Conservation (phyloP, 2,329 filamentous ascomycete species). For the Aspergillus tubingensis region DNA sequence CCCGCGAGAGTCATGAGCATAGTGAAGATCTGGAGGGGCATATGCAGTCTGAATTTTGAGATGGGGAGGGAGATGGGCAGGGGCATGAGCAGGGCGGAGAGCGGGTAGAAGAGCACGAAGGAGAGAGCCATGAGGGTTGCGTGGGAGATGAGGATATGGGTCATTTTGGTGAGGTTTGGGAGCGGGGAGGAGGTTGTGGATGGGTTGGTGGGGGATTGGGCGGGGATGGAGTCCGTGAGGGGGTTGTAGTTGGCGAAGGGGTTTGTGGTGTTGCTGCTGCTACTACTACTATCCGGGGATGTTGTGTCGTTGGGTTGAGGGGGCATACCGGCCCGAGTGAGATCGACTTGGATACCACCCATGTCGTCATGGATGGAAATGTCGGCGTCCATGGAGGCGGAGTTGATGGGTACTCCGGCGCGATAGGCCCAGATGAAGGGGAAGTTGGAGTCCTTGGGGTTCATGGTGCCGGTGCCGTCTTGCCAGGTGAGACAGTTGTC, state of each 20-base stretch:
- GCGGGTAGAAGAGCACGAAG: constrained; percentile 29
- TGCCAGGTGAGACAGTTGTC: constrained; percentile 32
- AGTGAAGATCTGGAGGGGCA: constrained; percentile 47
- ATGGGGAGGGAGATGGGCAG: constrained; percentile 13
- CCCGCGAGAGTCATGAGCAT: constrained; percentile 52
- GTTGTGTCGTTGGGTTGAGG: not conserved
- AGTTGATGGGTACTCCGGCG: constrained; percentile 24
- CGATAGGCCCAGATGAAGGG: constrained; percentile 35
- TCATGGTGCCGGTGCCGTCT: constrained; percentile 14
- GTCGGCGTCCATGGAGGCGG: constrained; percentile 17
- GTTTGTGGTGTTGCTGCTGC: not conserved
- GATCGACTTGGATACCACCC: constrained; percentile 24
- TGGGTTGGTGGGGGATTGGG: not conserved
- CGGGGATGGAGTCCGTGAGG: not conserved
- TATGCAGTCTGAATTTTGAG: constrained; percentile 12
- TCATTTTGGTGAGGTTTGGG: not conserved
- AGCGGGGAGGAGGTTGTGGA: too few species aligned
- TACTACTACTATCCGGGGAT: too few species aligned
- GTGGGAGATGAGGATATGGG: constrained; percentile 19
- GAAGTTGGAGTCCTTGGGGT: constrained; percentile 22
- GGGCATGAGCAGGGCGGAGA: constrained; percentile 21
- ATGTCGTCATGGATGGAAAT: constrained; percentile 29
- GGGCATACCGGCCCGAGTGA: constrained; percentile 19
- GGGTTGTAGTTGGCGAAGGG: constrained; percentile 26
- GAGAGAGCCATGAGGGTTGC: constrained; percentile 29